phyloP scores from a whole-genome alignment of 139 green algal species.

The Coelastrella sp. region DNA sequence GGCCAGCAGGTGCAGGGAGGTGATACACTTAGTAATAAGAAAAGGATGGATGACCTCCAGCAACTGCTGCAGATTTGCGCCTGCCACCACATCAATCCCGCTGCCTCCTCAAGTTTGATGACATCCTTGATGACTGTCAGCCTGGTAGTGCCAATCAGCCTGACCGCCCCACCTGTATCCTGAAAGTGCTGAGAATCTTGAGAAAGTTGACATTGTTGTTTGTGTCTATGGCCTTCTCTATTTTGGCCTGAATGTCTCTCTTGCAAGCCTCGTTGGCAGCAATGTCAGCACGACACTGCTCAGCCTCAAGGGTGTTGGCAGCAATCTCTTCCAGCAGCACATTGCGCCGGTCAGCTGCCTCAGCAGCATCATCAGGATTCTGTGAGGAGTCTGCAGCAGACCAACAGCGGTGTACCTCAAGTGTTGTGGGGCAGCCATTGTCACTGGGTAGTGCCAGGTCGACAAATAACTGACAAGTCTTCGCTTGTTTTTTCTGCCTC shows the following conservation, averaged over 20 bases:
- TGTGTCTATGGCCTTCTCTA: constrained; percentile 66
- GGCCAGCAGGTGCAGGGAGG: too few species aligned
- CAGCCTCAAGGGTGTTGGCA: constrained; percentile 52
- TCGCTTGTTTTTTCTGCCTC: too few species aligned
- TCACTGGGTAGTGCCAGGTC: too few species aligned
- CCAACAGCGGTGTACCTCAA: background rate
- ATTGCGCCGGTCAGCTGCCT: constrained; percentile 39
- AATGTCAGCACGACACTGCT: constrained; percentile 62
- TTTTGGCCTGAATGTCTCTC: constrained; percentile 67
- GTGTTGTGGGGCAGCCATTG: too few species aligned
- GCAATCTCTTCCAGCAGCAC: constrained; percentile 50
- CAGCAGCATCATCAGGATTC: constrained; percentile 21
- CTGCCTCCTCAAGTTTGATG: too few species aligned
- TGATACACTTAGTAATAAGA: too few species aligned
- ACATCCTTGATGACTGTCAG: too few species aligned
- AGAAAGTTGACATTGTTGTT: constrained; percentile 69
- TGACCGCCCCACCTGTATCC: constrained; percentile 61
- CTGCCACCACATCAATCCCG: too few species aligned
- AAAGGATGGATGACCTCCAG: too few species aligned
- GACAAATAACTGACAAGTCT: too few species aligned
- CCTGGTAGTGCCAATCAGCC: too few species aligned
- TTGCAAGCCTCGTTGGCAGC: constrained; percentile 66
- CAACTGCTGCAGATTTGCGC: too few species aligned
- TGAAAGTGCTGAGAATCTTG: constrained; percentile 75
- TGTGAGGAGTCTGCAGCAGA: background rate